Percentiles rank a stretch among this genome's conserved stretches.
Evolutionary conservation across 1,284 basidiomycete species (phyloP).

Genomic region (Athelia sp.): DNA sequence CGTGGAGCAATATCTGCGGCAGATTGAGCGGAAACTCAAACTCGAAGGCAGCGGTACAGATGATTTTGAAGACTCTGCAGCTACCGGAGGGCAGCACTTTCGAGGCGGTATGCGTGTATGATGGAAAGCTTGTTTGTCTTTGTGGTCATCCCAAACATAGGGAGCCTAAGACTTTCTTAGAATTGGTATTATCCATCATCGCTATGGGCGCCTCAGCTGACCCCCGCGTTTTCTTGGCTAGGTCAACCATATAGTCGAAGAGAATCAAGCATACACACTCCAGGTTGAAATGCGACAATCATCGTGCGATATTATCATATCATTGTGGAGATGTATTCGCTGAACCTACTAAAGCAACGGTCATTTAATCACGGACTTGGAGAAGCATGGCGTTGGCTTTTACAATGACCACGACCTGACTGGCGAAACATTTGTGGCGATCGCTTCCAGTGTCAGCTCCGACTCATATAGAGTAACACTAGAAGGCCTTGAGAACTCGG

Average conservation of each 20-base stretch:
- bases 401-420: neutral
- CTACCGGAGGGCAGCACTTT: neutral
- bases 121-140: neutral
- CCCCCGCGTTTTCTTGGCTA: neutral
- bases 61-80: neutral
- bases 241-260: neutral
- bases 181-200: neutral
- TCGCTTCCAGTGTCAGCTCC: neutral
- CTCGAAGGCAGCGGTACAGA: neutral
- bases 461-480: neutral
- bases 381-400: neutral
- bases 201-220: neutral
- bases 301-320: neutral
- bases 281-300: neutral
- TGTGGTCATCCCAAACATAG: neutral
- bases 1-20: neutral
- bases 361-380: neutral
- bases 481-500: neutral
- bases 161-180: neutral
- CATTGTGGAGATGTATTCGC: neutral
- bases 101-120: neutral
- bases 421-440: no score
- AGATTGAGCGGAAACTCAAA: neutral
- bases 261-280: neutral
- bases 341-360: neutral